phyloP scores from a whole-genome alignment of 257 asterid genomes.

The Nicotiana attenuata region DNA sequence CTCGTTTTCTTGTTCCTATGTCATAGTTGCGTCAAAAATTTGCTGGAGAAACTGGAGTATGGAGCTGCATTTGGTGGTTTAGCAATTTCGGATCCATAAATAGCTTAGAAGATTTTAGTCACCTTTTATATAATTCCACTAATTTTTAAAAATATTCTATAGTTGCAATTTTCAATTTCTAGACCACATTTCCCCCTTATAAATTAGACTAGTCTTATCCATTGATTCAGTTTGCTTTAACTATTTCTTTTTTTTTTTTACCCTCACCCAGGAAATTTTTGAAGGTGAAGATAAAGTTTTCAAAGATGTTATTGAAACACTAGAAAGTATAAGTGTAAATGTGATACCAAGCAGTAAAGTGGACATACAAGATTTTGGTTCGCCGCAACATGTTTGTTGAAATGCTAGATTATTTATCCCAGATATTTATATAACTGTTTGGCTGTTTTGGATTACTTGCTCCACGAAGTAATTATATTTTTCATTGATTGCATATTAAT shows the following conservation, averaged over 20 bases:
- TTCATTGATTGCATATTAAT: background rate
- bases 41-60: background rate
- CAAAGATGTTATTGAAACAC: constrained; percentile 94
- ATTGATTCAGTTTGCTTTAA: background rate
- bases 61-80: background rate
- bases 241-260: background rate
- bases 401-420: background rate
- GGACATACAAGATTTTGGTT: constrained; percentile 83
- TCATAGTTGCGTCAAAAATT: background rate
- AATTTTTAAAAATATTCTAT: background rate
- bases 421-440: background rate
- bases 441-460: background rate
- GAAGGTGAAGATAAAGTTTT: constrained; percentile 96
- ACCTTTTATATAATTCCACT: background rate
- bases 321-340: constrained; percentile 83
- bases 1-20: background rate
- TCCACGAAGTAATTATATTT: background rate
- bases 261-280: constrained; percentile 58
- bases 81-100: background rate
- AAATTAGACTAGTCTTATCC: background rate
- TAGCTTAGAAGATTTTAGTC: background rate
- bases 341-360: constrained; percentile 71
- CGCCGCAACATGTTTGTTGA: constrained; percentile 68
- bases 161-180: background rate
- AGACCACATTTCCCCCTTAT: background rate